phyloP scores from a whole-genome alignment of 1,284 basidiomycete species.

The Rhodofomes roseus region DNA sequence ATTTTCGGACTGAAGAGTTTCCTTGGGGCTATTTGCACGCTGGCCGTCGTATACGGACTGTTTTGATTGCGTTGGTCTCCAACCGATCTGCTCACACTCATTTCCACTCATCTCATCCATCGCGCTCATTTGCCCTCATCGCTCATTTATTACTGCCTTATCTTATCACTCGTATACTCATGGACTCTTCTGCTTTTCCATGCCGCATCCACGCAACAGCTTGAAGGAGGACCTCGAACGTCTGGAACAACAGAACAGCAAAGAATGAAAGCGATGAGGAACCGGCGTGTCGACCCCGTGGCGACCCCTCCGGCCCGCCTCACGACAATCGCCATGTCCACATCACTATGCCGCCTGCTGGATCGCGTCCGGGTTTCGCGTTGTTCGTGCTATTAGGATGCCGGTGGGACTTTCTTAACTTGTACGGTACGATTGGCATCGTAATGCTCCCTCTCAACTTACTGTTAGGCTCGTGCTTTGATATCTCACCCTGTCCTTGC shows the following conservation, averaged over 20 bases:
- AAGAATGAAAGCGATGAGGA: constrained; percentile 18
- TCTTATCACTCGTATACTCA: constrained; percentile 39
- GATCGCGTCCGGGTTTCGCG: constrained; percentile 11
- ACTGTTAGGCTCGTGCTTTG: constrained; percentile 3
- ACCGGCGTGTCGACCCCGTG: constrained; percentile 14
- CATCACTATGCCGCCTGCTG: constrained; percentile 15
- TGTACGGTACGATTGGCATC: constrained; percentile 3
- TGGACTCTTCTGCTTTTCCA: constrained; percentile 17
- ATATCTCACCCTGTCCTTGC: constrained; percentile 4
- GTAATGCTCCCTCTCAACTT: background rate
- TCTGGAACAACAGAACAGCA: constrained; percentile 38
- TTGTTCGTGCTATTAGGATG: constrained; percentile 8
- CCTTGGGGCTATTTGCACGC: constrained; percentile 46
- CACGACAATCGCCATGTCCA: constrained; percentile 11
- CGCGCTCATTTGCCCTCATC: background rate
- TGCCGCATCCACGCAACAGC: constrained; percentile 37
- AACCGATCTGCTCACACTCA: constrained; percentile 7
- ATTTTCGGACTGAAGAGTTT: constrained; percentile 58
- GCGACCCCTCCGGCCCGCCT: constrained; percentile 2
- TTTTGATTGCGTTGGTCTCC: constrained; percentile 33
- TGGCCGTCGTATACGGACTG: constrained; percentile 54
- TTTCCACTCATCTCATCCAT: constrained; percentile 2
- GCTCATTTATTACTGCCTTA: constrained; percentile 10
- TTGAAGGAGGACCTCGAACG: constrained; percentile 62
- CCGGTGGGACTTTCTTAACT: background rate